phyloP scores from a whole-genome alignment of 192 early-diverging fungal genomes.

The Backusella circina region DNA sequence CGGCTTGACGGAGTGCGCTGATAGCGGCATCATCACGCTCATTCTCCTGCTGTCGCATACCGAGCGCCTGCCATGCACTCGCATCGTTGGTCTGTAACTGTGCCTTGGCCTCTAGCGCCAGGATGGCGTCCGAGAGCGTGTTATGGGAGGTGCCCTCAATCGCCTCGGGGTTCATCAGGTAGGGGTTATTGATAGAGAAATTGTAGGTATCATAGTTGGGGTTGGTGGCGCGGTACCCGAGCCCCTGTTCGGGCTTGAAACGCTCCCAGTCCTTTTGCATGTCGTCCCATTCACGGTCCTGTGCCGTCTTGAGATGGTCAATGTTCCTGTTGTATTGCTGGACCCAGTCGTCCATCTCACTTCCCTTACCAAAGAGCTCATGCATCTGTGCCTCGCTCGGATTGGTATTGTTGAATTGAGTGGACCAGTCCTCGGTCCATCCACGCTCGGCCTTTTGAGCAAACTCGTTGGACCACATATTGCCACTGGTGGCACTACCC shows the following conservation, averaged over 20 bases:
- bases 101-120: constrained; percentile 85
- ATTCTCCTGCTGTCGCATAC: constrained; percentile 90
- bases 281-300: constrained; percentile 66
- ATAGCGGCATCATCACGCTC: constrained; percentile 93
- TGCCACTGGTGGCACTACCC: constrained; percentile 6
- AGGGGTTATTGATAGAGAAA: constrained; percentile 81
- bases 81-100: constrained; percentile 76
- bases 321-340: constrained; percentile 68
- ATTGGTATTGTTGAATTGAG: constrained; percentile 4
- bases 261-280: constrained; percentile 72
- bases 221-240: constrained; percentile 50
- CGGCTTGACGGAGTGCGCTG: constrained; percentile 78
- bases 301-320: constrained; percentile 56
- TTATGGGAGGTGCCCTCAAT: constrained; percentile 48
- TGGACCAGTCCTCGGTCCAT: constrained; percentile 20
- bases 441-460: constrained; percentile 19
- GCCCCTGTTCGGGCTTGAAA: constrained; percentile 24
- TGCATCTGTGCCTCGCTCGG: constrained; percentile 32
- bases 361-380: constrained; percentile 47
- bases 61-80: constrained; percentile 78
- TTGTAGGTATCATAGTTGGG: constrained; percentile 61
- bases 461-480: constrained; percentile 32
- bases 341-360: constrained; percentile 63
- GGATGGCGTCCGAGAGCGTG: constrained; percentile 80
- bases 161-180: constrained; percentile 45